These are phyloP conservation scores for Zymoseptoria crescenta DNA, from an alignment of 2,329 filamentous ascomycete genomes.

Conservation along the genomic window DNA sequence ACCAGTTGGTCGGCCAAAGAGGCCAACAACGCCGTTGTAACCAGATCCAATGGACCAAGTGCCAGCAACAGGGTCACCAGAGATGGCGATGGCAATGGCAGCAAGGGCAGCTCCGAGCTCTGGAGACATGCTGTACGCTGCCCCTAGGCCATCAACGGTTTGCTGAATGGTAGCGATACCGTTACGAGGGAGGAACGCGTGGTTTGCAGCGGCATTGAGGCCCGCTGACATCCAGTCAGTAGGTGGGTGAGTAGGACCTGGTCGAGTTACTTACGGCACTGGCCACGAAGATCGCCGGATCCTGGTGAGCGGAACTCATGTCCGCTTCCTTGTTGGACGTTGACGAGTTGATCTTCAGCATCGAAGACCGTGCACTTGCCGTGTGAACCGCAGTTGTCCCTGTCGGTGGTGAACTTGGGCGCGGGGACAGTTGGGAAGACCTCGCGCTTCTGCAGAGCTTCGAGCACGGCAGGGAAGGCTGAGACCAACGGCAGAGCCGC, in stretches of 20 bases:
- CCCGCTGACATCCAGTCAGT: slow-evolving; percentile 5
- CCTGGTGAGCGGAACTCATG: slow-evolving; percentile 20
- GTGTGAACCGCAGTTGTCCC: slow-evolving; percentile 15
- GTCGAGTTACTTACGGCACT: slow-evolving; percentile 14
- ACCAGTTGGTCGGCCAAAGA: slow-evolving; percentile 7
- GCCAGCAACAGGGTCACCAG: slow-evolving; percentile 13
- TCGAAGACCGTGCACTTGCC: slow-evolving; percentile 21
- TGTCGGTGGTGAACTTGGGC: slow-evolving; percentile 9
- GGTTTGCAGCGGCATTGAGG: slow-evolving; percentile 23
- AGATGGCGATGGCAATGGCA: slow-evolving; percentile 12
- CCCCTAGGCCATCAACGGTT: slow-evolving; percentile 10
- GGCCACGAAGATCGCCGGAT: slow-evolving; percentile 20
- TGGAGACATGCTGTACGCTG: slow-evolving; percentile 23
- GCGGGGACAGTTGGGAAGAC: slow-evolving; percentile 10
- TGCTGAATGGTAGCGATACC: slow-evolving; percentile 23
- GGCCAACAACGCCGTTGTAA: slow-evolving; percentile 1
- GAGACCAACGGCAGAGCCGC: slow-evolving; percentile 12
- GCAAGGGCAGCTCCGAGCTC: slow-evolving; percentile 10
- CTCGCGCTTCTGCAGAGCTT: slow-evolving; percentile 5
- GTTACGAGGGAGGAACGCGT: slow-evolving; percentile 20
- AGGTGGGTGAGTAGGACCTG: too few relatives aligned
- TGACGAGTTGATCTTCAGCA: slow-evolving; percentile 22
- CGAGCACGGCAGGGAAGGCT: slow-evolving; percentile 8
- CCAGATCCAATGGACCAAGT: slow-evolving; percentile 8
- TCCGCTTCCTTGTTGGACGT: slow-evolving; percentile 17